Evolutionary conservation across 1,139 yeast genomes (phyloP).

Genomic region (Lodderomyces theae): DNA sequence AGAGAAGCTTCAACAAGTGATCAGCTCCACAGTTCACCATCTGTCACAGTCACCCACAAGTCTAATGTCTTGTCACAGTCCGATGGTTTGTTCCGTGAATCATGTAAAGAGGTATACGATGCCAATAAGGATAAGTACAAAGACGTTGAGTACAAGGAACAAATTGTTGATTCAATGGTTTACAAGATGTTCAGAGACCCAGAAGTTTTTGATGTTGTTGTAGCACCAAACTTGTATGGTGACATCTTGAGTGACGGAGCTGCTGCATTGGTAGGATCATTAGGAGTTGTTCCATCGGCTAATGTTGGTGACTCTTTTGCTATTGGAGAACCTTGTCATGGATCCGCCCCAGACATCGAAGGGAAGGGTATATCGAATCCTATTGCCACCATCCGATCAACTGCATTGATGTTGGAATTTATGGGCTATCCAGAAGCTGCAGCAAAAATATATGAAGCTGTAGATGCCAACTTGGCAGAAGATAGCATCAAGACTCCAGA

Average conservation of each 20-base stretch:
- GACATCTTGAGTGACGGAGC: conserved; percentile 98
- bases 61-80: conserved; percentile 90
- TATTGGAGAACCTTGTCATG: conserved; percentile 99
- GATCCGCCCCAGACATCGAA: conserved; percentile 97
- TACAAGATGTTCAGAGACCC: conserved; percentile 98
- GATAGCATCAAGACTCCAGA: conserved; percentile 87
- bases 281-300: conserved; percentile 97
- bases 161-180: conserved; percentile 98
- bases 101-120: conserved; percentile 74
- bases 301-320: conserved; percentile 95
- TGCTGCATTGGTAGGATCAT: conserved; percentile 96
- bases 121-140: conserved; percentile 57
- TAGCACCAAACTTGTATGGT: conserved; percentile 97
- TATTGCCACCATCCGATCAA: conserved; percentile 94
- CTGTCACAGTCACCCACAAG: conserved; percentile 92
- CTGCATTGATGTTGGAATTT: conserved; percentile 96
- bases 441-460: conserved; percentile 88
- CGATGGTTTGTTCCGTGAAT: conserved; percentile 95
- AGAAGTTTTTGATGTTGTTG: conserved; percentile 93
- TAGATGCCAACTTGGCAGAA: conserved; percentile 86
- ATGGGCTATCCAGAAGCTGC: conserved; percentile 91
- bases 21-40: conserved; percentile 53
- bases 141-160: conserved; percentile 75
- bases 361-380: conserved; percentile 96
- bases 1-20: conserved; percentile 53